Conservation (phyloP, 2,329 filamentous ascomycete genomes). For the Mariannaea elegans region DNA sequence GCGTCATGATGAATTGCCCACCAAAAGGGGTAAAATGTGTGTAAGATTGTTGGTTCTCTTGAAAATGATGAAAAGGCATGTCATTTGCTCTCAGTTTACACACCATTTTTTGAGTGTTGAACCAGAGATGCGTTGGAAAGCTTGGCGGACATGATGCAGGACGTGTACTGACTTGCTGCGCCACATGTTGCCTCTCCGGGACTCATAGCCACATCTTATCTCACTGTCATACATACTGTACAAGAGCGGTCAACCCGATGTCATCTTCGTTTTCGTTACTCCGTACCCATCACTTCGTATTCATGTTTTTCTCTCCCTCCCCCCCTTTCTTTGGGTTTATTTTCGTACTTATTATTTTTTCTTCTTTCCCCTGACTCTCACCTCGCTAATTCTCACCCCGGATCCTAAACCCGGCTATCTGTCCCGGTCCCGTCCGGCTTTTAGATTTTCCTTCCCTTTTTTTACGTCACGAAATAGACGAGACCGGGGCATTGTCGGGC, state of each 20-base stretch:
- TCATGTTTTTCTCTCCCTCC: no score
- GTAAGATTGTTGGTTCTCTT: neutral
- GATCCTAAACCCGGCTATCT: slow-evolving; percentile 3
- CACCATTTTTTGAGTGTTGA: no score
- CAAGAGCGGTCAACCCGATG: no score
- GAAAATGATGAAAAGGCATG: neutral
- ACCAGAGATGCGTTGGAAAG: no score
- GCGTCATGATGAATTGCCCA: neutral
- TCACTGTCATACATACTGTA: no score
- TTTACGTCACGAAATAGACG: slow-evolving; percentile 15
- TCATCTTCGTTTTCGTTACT: no score
- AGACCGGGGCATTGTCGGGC: slow-evolving; percentile 9
- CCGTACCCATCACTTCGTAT: no score
- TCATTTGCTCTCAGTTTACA: no score
- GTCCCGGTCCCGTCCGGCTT: slow-evolving; percentile 8
- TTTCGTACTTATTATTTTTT: no score
- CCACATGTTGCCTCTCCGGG: neutral
- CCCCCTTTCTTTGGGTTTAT: neutral
- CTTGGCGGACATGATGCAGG: no score
- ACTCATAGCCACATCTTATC: slow-evolving; percentile 6
- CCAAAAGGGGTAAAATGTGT: neutral
- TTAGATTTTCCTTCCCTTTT: neutral
- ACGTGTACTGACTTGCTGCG: neutral
- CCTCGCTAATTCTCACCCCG: neutral
- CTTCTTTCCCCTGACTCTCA: neutral